Base-by-base conservation (phyloP, 441 rosid species). In the Macaranga tanarius region DNA sequence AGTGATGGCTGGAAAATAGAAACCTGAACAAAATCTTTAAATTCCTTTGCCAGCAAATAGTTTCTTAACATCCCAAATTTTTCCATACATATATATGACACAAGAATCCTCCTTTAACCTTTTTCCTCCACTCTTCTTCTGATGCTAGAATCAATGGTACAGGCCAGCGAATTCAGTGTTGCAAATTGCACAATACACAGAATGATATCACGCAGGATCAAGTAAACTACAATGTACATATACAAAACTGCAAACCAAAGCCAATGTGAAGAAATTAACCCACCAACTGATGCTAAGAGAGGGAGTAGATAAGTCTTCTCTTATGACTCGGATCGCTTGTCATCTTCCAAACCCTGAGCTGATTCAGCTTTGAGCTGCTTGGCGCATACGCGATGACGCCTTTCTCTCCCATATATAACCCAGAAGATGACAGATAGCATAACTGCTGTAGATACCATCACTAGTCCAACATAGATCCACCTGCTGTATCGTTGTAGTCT, bases 401-500 rank as follows among this genome's bases (percentile, higher is more conserved):
- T 82, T 75, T 92, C 97, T 77, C 93, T 85, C 2, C 90, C 80
- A 44, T 82, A 86, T 55, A 90, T 80, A 16, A 90, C 80, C 97
- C 96, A 95, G 81, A 95, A 81, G 62, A 93, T 68, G 69, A 95
- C 77, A 23, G 99, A 95, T 10, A 95, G 85, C 99, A 95, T 91
- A 58, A 88, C 96, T 28, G 95, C 88, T 2, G 90, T 79, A 5
- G 96, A 86, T 50, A 89, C 93, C 74, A 86, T 87, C 19, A 86
- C 88, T 72, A 93, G 72, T 12, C 97, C 99, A 20, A 85, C 75
- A 22, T 89, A 93, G 55, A 89, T 83, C 90, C 85, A 84, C 69
- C 80, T 82, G 70, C 95, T 91, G 76, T 87, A 84, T 55, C 72
- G 74, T 38, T 52, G 72, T 42, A 95, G 83, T 44, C 82, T 83